Percentiles rank a stretch among this genome's conserved stretches.
These are phyloP conservation scores for Trametes meyenii DNA, from an alignment of 768 basidiomycete species.

Conservation along the genomic window DNA sequence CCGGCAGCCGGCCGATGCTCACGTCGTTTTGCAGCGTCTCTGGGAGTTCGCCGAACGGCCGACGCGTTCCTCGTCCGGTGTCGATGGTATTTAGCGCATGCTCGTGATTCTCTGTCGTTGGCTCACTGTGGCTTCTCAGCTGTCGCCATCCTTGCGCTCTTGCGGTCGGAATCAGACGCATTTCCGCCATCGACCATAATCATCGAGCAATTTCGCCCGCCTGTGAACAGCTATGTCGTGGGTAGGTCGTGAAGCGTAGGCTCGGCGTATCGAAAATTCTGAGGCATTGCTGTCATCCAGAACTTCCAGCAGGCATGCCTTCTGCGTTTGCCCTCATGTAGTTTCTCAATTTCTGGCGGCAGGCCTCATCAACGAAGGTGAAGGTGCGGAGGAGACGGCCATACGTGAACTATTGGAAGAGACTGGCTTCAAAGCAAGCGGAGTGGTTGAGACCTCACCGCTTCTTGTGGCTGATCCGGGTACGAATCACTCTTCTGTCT, in stretches of 20 bases:
- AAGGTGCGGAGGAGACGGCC: conserved; percentile 79
- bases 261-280: not conserved
- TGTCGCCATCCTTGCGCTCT: conserved; percentile 81
- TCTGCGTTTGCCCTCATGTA: not conserved
- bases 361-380: conserved; percentile 86
- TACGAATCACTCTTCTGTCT: conserved; percentile 32
- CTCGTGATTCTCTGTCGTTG: not conserved
- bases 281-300: conserved; percentile 33
- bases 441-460: conserved; percentile 64
- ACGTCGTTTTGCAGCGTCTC: conserved; percentile 50
- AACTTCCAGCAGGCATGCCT: conserved; percentile 56
- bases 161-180: conserved; percentile 71
- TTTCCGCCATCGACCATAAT: conserved; percentile 81
- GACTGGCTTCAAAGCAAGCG: conserved; percentile 78
- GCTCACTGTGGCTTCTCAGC: conserved; percentile 44
- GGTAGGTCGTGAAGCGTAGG: conserved; percentile 42
- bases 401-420: conserved; percentile 92
- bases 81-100: conserved; percentile 63
- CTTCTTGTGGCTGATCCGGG: conserved; percentile 74
- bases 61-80: conserved; percentile 72
- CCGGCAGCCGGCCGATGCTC: not conserved
- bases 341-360: conserved; percentile 19
- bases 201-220: conserved; percentile 92
- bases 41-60: conserved; percentile 92
- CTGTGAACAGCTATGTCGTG: conserved; percentile 74